Evolutionary conservation across 352 stramenopile species (phyloP).

Genomic region (Phytophthora litchii): DNA sequence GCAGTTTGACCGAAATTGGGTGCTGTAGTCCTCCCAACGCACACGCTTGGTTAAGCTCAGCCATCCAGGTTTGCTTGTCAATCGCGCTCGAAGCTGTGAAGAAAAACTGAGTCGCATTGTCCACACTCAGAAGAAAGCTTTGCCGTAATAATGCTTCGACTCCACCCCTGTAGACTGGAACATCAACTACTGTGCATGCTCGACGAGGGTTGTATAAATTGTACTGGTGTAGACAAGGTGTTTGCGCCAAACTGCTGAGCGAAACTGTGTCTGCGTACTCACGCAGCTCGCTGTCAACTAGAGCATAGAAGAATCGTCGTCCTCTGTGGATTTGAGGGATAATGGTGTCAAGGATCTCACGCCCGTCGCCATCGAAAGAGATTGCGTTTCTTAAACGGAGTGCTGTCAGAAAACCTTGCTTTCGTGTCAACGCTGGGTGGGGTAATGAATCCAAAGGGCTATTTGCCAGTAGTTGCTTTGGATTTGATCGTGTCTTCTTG

Average conservation of each 20-base stretch:
- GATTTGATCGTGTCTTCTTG: not conserved
- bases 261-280: slow-evolving; percentile 44
- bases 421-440: slow-evolving; percentile 29
- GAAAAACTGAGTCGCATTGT: slow-evolving; percentile 26
- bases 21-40: slow-evolving; percentile 13
- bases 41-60: slow-evolving; percentile 34
- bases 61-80: slow-evolving; percentile 63
- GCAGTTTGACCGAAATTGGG: slow-evolving; percentile 23
- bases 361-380: slow-evolving; percentile 2
- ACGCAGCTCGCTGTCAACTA: slow-evolving; percentile 39
- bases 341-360: slow-evolving; percentile 9
- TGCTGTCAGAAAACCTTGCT: slow-evolving; percentile 45
- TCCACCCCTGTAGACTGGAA: slow-evolving; percentile 15
- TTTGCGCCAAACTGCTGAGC: slow-evolving; percentile 22
- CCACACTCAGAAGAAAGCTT: slow-evolving; percentile 45
- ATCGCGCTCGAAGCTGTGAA: slow-evolving; percentile 46
- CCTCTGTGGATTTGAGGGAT: slow-evolving; percentile 29
- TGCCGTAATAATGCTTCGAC: slow-evolving; percentile 34
- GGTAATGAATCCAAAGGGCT: not conserved
- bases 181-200: slow-evolving; percentile 21
- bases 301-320: slow-evolving; percentile 34
- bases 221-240: slow-evolving; percentile 20
- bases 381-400: slow-evolving; percentile 5
- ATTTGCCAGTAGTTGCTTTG: slow-evolving; percentile 3
- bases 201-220: slow-evolving; percentile 16